These are phyloP conservation scores for Usnea hakonensis DNA, from an alignment of 495 filamentous ascomycete genomes.

Conservation along the genomic window DNA sequence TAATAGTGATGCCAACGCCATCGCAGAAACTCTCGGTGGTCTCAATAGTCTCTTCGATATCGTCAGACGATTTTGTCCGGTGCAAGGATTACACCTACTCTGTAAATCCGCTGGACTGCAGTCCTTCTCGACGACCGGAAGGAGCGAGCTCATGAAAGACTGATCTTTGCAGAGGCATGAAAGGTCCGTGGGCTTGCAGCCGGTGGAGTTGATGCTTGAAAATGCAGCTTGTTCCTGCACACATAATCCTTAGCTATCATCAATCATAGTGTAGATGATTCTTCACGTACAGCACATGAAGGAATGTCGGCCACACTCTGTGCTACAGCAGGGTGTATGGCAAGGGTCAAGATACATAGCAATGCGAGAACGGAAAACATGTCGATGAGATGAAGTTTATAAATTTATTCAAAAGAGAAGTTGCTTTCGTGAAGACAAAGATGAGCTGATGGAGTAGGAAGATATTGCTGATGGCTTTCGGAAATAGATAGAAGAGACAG, in stretches of 20 bases:
- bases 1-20: not conserved
- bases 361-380: not conserved
- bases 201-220: constrained; percentile 8
- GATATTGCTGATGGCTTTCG: not conserved
- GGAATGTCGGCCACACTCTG: constrained; percentile 6
- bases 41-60: not conserved
- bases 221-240: constrained; percentile 9
- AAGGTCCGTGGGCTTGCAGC: constrained; percentile 13
- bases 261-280: not conserved
- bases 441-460: not conserved
- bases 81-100: not conserved
- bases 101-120: constrained; percentile 17
- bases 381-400: not conserved
- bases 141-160: constrained; percentile 12
- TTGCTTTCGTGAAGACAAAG: not conserved
- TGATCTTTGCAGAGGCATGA: constrained; percentile 16
- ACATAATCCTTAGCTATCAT: not conserved
- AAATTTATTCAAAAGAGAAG: not conserved
- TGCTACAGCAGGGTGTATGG: not conserved
- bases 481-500: not conserved
- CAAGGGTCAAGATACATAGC: not conserved
- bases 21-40: constrained; percentile 2
- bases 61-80: not conserved
- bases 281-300: constrained; percentile 10
- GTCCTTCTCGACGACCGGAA: constrained; percentile 8